A percentile compares a stretch with the other conserved stretches of the same genome.
Conservation (phyloP, 352 stramenopile genomes). For the Salisapilia sapeloensis region DNA sequence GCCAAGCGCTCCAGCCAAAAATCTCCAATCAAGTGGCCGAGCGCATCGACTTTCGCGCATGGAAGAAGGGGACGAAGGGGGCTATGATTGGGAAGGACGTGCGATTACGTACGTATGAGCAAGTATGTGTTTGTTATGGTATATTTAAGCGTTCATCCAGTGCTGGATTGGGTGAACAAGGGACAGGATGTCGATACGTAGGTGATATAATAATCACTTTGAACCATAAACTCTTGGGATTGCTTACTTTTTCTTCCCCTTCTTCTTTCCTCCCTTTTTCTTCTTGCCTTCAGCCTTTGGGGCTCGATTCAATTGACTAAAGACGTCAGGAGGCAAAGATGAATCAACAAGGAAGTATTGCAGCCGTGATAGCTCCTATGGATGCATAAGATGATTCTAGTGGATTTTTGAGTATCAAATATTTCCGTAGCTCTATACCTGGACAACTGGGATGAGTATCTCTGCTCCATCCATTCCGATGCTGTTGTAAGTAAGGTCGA, state of each 20-base stretch:
- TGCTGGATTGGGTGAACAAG: conserved; percentile 3
- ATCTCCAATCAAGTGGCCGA: too few species aligned
- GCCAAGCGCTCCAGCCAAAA: too few species aligned
- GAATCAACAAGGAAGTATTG: conserved; percentile 61
- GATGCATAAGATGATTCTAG: neutral
- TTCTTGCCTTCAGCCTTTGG: conserved; percentile 60
- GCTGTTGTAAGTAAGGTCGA: conserved; percentile 65
- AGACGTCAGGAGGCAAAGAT: conserved; percentile 48
- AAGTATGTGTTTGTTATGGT: too few species aligned
- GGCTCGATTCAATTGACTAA: conserved; percentile 50
- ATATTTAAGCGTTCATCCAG: conserved; percentile 23
- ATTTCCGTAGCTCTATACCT: neutral
- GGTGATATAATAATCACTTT: neutral
- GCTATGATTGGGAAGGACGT: too few species aligned
- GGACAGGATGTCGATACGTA: neutral
- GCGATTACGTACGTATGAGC: too few species aligned
- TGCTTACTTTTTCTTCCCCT: conserved; percentile 58
- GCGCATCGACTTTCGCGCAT: too few species aligned
- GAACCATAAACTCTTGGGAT: neutral
- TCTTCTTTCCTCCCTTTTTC: conserved; percentile 52
- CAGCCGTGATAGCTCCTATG: conserved; percentile 38
- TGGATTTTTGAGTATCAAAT: neutral
- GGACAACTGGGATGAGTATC: conserved; percentile 24
- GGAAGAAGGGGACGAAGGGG: too few species aligned
- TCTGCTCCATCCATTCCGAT: conserved; percentile 49